phyloP scores from a whole-genome alignment of 805 yeast species.

The Metschnikowia arizonensis region DNA sequence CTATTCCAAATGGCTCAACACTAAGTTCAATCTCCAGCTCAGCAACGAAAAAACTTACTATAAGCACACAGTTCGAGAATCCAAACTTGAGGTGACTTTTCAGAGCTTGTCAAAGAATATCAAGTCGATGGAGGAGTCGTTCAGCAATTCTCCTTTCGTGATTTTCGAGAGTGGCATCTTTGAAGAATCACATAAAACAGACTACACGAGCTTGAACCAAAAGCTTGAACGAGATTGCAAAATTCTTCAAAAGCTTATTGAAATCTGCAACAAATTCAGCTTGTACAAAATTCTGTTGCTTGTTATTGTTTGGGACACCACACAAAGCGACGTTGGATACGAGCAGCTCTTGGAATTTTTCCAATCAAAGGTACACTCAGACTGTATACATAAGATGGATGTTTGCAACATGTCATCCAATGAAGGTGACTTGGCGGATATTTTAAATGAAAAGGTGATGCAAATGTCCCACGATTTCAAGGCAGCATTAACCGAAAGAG shows the following conservation, averaged over 20 bases:
- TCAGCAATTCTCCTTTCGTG: slow-evolving; percentile 40
- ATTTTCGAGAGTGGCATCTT: slow-evolving; percentile 51
- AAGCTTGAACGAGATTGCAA: slow-evolving; percentile 37
- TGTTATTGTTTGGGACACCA: slow-evolving; percentile 41
- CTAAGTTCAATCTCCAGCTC: slow-evolving; percentile 38
- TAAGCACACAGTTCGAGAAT: slow-evolving; percentile 22
- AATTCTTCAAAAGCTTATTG: slow-evolving; percentile 32
- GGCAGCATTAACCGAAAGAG: slow-evolving; percentile 30
- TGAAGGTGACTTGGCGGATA: slow-evolving; percentile 24
- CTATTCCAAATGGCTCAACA: slow-evolving; percentile 48
- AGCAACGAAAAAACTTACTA: slow-evolving; percentile 26
- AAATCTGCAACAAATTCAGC: slow-evolving; percentile 33
- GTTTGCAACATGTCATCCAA: slow-evolving; percentile 34
- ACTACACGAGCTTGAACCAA: slow-evolving; percentile 18
- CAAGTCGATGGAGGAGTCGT: slow-evolving; percentile 33
- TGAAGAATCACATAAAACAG: slow-evolving; percentile 13
- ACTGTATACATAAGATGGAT: slow-evolving; percentile 20
- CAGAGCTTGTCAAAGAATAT: slow-evolving; percentile 40
- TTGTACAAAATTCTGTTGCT: slow-evolving; percentile 38
- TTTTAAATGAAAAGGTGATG: slow-evolving; percentile 22
- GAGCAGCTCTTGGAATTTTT: slow-evolving; percentile 19
- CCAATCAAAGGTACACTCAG: slow-evolving; percentile 9
- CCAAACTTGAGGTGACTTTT: slow-evolving; percentile 30
- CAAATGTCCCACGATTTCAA: slow-evolving; percentile 22
- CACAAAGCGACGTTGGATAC: slow-evolving; percentile 15